Percentiles rank a stretch among this genome's conserved stretches.
These are phyloP conservation scores for Podila epicladia DNA, from an alignment of 192 early-diverging fungal species.

Conservation along the genomic window DNA sequence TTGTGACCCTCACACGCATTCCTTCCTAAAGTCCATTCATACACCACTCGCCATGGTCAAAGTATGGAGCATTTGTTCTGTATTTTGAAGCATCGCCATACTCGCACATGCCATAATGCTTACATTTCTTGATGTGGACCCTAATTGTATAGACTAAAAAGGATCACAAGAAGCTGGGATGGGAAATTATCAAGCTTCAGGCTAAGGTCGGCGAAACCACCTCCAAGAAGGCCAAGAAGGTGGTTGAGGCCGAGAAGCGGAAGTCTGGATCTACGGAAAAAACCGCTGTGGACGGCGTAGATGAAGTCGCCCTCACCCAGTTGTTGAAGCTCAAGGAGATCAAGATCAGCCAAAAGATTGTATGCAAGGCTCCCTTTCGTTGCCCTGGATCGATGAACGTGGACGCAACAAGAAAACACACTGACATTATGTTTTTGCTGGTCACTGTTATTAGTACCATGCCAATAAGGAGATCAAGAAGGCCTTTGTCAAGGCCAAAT, in stretches of 20 bases:
- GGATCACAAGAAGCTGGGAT: constrained; percentile 36
- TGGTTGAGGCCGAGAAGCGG: constrained; percentile 27
- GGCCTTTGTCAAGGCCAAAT: constrained; percentile 37
- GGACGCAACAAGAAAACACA: not conserved
- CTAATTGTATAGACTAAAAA: not conserved
- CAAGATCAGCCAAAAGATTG: constrained; percentile 50
- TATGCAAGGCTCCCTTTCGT: constrained; percentile 1
- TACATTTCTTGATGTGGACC: not conserved
- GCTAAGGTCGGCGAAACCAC: constrained; percentile 44
- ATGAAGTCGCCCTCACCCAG: constrained; percentile 16
- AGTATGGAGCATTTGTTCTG: too few relatives aligned
- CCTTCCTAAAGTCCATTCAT: too few relatives aligned
- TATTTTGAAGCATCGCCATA: too few relatives aligned
- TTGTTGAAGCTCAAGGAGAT: constrained; percentile 29
- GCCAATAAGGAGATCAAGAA: constrained; percentile 47
- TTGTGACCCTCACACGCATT: too few relatives aligned
- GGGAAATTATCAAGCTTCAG: constrained; percentile 47
- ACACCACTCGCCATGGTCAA: too few relatives aligned
- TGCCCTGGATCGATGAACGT: not conserved
- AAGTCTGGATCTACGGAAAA: constrained; percentile 1
- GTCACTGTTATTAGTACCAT: constrained; percentile 18
- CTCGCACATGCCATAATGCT: not conserved
- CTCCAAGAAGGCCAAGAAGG: constrained; percentile 36
- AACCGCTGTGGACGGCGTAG: not conserved
- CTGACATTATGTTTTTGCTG: not conserved